Conservation (phyloP, 805 yeast species). For the Candida pini region DNA sequence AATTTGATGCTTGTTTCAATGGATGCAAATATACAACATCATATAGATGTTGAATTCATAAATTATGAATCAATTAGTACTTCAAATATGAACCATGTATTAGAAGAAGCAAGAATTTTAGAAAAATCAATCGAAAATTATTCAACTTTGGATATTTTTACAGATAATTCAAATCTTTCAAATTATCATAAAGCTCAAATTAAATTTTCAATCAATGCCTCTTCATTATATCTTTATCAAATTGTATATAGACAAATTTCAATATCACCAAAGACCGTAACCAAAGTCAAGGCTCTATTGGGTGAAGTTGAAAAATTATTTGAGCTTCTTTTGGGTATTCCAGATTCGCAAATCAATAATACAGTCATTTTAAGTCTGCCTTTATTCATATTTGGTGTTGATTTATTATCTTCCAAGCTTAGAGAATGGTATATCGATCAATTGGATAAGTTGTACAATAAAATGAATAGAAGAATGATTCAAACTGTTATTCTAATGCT, state of each 20-base stretch:
- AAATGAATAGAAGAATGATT: conserved; percentile 3
- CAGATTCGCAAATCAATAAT: neutral
- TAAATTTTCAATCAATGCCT: conserved; percentile 7
- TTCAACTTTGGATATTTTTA: no score
- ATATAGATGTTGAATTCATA: conserved; percentile 1
- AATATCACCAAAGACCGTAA: conserved; percentile 11
- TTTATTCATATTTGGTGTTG: conserved; percentile 10
- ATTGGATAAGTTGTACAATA: conserved; percentile 1
- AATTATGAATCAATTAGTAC: conserved; percentile 3
- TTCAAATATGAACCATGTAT: conserved; percentile 6
- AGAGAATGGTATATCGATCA: conserved; percentile 4
- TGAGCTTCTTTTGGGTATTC: neutral
- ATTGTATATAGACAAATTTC: conserved; percentile 9
- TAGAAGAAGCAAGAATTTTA: conserved; percentile 6
- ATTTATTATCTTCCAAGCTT: conserved; percentile 4
- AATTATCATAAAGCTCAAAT: conserved; percentile 1
- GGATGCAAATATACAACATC: conserved; percentile 1
- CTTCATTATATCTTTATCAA: conserved; percentile 13
- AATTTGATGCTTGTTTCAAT: conserved; percentile 6
- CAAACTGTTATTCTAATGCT: conserved; percentile 4
- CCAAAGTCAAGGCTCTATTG: conserved; percentile 6
- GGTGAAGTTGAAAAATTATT: neutral
- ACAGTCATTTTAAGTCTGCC: conserved; percentile 6
- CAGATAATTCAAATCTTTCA: neutral
- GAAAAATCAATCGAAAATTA: conserved; percentile 4